A percentile compares a stretch with the other conserved stretches of the same genome.
phyloP scores from a whole-genome alignment of 164 flowering plant species.

The Piper betle region DNA sequence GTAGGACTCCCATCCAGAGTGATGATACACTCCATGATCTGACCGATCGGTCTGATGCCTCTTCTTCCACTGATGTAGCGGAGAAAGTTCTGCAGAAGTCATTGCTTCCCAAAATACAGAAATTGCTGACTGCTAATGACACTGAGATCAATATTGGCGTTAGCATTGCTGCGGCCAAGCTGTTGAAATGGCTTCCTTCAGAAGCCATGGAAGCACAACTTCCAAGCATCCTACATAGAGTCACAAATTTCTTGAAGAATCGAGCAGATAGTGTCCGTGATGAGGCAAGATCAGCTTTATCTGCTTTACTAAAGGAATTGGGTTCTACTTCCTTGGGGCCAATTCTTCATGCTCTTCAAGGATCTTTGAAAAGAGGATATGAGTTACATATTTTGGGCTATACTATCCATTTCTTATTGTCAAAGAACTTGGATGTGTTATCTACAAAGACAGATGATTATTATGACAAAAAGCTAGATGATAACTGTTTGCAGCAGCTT shows the following conservation, averaged over 20 bases:
- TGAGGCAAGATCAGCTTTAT: conserved; percentile 82
- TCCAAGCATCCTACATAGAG: conserved; percentile 58
- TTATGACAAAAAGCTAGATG: conserved; percentile 32
- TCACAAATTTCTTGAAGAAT: conserved; percentile 63
- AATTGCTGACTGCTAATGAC: conserved; percentile 44
- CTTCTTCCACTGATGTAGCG: conserved; percentile 19
- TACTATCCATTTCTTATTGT: conserved; percentile 56
- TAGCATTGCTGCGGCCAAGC: conserved; percentile 56
- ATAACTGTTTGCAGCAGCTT: conserved; percentile 68
- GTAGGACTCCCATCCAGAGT: conserved; percentile 10
- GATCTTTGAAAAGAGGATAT: conserved; percentile 75
- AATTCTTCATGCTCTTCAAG: conserved; percentile 44
- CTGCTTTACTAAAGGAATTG: conserved; percentile 77
- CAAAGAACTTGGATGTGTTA: conserved; percentile 26
- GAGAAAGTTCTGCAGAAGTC: conserved; percentile 41
- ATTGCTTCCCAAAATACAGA: conserved; percentile 63
- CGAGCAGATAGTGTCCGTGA: conserved; percentile 75
- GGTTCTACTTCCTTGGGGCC: conserved; percentile 65
- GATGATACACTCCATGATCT: not conserved
- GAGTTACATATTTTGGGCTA: conserved; percentile 89
- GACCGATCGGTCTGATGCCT: not conserved
- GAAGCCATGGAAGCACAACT: conserved; percentile 71
- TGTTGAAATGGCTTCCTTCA: conserved; percentile 68
- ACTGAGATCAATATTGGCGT: conserved; percentile 55
- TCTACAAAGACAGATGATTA: not conserved